Conservation (phyloP, 805 yeast species). For the Vanderwaltozyma yarrowii region DNA sequence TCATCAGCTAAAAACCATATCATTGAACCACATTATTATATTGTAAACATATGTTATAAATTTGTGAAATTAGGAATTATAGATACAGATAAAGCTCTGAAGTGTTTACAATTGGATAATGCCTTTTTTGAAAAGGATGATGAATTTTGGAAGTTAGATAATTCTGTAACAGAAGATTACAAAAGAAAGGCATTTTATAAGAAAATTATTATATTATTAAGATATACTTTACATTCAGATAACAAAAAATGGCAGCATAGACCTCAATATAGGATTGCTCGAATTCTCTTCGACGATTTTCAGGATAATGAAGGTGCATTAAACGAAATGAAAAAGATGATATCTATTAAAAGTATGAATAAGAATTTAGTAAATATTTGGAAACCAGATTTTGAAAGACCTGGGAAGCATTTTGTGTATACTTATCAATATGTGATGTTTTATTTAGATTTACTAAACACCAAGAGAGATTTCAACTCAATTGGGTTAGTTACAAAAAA, state of each 20-base stretch:
- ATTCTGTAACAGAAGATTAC: conserved; percentile 5
- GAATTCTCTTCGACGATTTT: conserved; percentile 45
- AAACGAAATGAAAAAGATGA: conserved; percentile 51
- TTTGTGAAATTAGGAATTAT: conserved; percentile 34
- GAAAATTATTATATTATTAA: conserved; percentile 37
- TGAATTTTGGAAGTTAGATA: conserved; percentile 18
- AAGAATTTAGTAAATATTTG: conserved; percentile 76
- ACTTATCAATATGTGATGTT: conserved; percentile 59
- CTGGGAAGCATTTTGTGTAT: conserved; percentile 86
- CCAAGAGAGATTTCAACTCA: conserved; percentile 45
- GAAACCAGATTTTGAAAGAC: conserved; percentile 87
- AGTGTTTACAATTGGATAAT: conserved; percentile 31
- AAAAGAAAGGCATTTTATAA: conserved; percentile 27
- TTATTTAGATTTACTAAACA: conserved; percentile 45
- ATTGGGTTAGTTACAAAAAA: conserved; percentile 57
- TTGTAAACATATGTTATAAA: conserved; percentile 52
- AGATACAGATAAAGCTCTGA: conserved; percentile 30
- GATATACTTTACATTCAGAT: conserved; percentile 44
- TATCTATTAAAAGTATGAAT: conserved; percentile 55
- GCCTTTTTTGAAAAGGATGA: conserved; percentile 17
- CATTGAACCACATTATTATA: conserved; percentile 69
- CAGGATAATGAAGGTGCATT: conserved; percentile 45
- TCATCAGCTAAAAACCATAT: conserved; percentile 41
- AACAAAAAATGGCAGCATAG: conserved; percentile 89
- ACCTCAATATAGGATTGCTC: conserved; percentile 65